Evolutionary conservation across 108 stramenopile species (phyloP).

Genomic region (Conticribra guillardii): DNA sequence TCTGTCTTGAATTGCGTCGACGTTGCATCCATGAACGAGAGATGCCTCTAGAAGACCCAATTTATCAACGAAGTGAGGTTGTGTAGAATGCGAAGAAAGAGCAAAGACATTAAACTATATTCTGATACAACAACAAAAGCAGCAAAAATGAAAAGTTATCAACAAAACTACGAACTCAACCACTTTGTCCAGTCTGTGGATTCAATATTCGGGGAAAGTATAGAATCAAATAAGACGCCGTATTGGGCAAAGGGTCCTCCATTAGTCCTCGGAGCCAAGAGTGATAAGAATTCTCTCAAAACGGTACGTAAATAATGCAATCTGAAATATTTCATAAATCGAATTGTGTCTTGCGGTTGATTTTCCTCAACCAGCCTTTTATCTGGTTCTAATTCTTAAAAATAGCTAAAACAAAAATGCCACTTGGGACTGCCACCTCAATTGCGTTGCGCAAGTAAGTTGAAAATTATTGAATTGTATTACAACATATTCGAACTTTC

Average conservation of each 20-base stretch:
- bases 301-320: conserved; percentile 9
- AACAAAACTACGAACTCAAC: too few relatives aligned
- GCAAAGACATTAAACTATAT: too few relatives aligned
- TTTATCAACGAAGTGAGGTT: too few relatives aligned
- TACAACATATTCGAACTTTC: background rate
- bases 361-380: too few relatives aligned
- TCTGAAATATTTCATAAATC: too few relatives aligned
- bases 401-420: conserved; percentile 56
- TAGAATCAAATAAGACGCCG: conserved; percentile 3
- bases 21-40: background rate
- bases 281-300: conserved; percentile 18
- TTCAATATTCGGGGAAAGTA: conserved; percentile 23
- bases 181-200: conserved; percentile 30
- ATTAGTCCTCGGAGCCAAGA: conserved; percentile 20
- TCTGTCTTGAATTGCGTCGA: background rate
- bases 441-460: conserved; percentile 69
- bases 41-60: too few relatives aligned
- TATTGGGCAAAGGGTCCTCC: conserved; percentile 18
- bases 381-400: background rate
- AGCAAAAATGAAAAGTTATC: too few relatives aligned
- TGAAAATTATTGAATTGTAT: background rate
- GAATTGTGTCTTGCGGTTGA: too few relatives aligned
- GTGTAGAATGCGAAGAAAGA: too few relatives aligned
- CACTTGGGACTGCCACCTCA: conserved; percentile 76
- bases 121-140: too few relatives aligned